These are phyloP conservation scores for Serpula lacrymans DNA, from an alignment of 768 basidiomycete species.

Conservation along the genomic window DNA sequence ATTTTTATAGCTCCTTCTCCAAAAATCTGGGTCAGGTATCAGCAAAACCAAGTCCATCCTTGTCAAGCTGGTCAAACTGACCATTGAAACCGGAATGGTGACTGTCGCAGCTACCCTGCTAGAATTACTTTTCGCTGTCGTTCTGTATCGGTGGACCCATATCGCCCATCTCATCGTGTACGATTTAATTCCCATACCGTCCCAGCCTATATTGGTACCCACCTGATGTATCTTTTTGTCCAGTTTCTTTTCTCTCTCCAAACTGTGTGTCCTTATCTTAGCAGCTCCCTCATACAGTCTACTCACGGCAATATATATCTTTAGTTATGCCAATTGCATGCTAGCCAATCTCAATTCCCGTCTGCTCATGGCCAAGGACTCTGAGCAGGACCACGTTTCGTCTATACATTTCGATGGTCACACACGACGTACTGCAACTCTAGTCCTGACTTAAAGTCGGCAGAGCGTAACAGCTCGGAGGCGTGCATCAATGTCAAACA, in stretches of 20 bases:
- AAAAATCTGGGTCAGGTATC: not conserved
- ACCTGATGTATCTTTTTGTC: not conserved
- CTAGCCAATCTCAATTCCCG: not conserved
- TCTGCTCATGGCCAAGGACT: no score
- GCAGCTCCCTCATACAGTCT: not conserved
- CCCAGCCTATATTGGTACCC: not conserved
- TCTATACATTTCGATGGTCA: no score
- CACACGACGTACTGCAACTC: no score
- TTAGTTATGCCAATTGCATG: not conserved
- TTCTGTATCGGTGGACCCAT: not conserved
- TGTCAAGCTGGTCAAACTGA: slow-evolving; percentile 8
- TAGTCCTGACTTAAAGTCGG: no score
- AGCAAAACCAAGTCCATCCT: not conserved
- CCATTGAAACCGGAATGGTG: slow-evolving; percentile 10
- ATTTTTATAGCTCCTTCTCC: not conserved
- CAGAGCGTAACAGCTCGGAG: no score
- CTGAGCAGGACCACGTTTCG: no score
- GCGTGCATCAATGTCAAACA: no score
- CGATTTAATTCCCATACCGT: not conserved
- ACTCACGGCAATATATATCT: not conserved
- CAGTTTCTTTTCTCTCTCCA: not conserved
- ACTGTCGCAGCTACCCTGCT: slow-evolving; percentile 11
- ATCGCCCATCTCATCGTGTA: not conserved
- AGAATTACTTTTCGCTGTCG: slow-evolving; percentile 1
- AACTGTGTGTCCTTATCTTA: not conserved